These are phyloP conservation scores for Emergomyces pasteurianus DNA, from an alignment of 2,329 filamentous ascomycete genomes.

Conservation along the genomic window DNA sequence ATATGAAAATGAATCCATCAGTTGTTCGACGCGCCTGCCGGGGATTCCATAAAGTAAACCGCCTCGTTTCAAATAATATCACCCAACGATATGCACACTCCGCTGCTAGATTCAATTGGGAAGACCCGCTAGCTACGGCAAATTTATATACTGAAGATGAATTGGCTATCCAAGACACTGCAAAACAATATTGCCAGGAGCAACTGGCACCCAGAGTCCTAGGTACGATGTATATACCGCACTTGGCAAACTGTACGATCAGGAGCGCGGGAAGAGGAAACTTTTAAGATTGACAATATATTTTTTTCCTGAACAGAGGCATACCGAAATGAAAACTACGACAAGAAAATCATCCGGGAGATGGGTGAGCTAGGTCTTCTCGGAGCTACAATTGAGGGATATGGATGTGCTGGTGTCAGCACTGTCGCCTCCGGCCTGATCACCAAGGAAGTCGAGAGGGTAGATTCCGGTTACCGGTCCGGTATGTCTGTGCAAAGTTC, in stretches of 20 bases:
- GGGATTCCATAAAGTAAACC: background rate
- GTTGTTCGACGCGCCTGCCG: slow-evolving; percentile 4
- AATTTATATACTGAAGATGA: slow-evolving; percentile 83
- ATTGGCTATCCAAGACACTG: slow-evolving; percentile 76
- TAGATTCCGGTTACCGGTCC: slow-evolving; percentile 83
- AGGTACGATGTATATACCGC: slow-evolving; percentile 43
- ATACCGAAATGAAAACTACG: slow-evolving; percentile 77
- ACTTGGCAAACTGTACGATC: background rate
- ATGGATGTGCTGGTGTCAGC: slow-evolving; percentile 77
- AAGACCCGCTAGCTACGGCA: slow-evolving; percentile 68
- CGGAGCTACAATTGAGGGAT: slow-evolving; percentile 74
- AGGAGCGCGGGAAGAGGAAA: background rate
- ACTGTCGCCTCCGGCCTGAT: slow-evolving; percentile 83
- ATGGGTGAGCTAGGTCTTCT: slow-evolving; percentile 89
- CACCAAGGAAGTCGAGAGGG: slow-evolving; percentile 77
- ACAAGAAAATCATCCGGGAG: slow-evolving; percentile 71
- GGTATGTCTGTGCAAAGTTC: slow-evolving; percentile 91
- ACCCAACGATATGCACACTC: slow-evolving; percentile 2
- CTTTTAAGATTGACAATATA: background rate
- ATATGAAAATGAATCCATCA: slow-evolving; percentile 7
- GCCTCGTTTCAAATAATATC: background rate
- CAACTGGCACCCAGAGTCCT: slow-evolving; percentile 72
- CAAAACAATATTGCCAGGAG: slow-evolving; percentile 90
- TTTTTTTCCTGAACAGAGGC: slow-evolving; percentile 46
- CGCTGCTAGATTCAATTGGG: slow-evolving; percentile 61